These are phyloP conservation scores for Eremochloa ophiuroides DNA, from an alignment of 176 grass and related monocot genomes.

Conservation along the genomic window DNA sequence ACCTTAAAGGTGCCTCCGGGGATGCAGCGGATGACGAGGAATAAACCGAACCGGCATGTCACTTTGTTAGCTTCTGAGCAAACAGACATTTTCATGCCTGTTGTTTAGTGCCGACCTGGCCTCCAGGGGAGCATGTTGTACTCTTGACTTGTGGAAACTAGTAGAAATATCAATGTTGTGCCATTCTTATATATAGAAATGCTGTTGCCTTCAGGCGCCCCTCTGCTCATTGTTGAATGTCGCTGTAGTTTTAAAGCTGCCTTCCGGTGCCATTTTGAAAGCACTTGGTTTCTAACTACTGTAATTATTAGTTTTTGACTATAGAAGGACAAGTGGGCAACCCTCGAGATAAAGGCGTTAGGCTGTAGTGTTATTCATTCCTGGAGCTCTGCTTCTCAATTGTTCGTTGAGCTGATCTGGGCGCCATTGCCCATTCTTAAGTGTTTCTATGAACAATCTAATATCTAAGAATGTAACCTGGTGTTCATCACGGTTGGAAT, in stretches of 20 bases:
- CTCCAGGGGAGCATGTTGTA: neutral
- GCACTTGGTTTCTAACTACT: too few relatives aligned
- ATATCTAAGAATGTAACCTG: too few relatives aligned
- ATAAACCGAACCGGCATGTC: conserved; percentile 12
- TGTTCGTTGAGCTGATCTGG: too few relatives aligned
- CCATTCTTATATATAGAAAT: neutral
- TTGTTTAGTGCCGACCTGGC: neutral
- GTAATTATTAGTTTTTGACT: too few relatives aligned
- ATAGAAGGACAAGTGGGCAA: too few relatives aligned
- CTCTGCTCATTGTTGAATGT: neutral
- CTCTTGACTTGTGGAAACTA: conserved; percentile 14
- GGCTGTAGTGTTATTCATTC: too few relatives aligned
- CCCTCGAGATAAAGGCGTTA: too few relatives aligned
- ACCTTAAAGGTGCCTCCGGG: conserved; percentile 60
- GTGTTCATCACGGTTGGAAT: too few relatives aligned
- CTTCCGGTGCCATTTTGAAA: too few relatives aligned
- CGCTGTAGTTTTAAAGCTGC: neutral
- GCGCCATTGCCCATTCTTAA: too few relatives aligned
- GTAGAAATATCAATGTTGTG: conserved; percentile 14
- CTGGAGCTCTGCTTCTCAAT: too few relatives aligned
- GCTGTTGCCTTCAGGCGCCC: neutral
- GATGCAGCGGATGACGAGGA: conserved; percentile 53
- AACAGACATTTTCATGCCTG: conserved; percentile 15
- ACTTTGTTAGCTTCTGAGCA: neutral
- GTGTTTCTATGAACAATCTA: too few relatives aligned